phyloP scores from a whole-genome alignment of 345 rosid genomes.

The Citrus glauca region DNA sequence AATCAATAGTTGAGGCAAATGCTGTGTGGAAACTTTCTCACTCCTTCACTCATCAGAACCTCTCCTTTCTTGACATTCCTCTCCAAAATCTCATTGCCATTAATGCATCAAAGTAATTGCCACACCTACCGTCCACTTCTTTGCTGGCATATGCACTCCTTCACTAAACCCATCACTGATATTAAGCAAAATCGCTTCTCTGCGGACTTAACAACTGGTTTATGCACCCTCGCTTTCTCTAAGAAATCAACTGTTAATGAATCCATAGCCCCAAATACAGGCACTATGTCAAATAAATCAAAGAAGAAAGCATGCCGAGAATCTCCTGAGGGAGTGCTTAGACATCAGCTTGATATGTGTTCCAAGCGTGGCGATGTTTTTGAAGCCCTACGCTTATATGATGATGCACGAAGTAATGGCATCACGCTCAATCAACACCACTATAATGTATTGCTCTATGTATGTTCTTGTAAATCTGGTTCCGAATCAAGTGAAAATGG shows the following conservation, averaged over 20 bases:
- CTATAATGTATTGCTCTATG: constrained; percentile 71
- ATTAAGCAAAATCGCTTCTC: constrained; percentile 14
- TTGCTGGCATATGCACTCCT: constrained; percentile 11
- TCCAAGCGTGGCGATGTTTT: constrained; percentile 51
- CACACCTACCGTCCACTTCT: constrained; percentile 14
- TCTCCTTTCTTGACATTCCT: constrained; percentile 27
- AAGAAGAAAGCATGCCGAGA: constrained; percentile 51
- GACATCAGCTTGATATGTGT: constrained; percentile 59
- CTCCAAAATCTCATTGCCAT: constrained; percentile 30
- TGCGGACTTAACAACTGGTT: constrained; percentile 26
- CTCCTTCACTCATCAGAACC: constrained; percentile 30
- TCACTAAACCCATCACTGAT: constrained; percentile 15
- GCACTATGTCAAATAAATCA: constrained; percentile 34
- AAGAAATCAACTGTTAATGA: constrained; percentile 27
- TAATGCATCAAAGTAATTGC: constrained; percentile 6
- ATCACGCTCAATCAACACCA: constrained; percentile 50
- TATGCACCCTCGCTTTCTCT: constrained; percentile 36
- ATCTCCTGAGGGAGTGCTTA: constrained; percentile 58
- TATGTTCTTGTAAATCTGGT: constrained; percentile 43
- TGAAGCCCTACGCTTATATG: constrained; percentile 81
- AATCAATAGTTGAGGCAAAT: constrained; percentile 15
- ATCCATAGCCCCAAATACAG: constrained; percentile 17
- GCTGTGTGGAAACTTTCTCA: constrained; percentile 38
- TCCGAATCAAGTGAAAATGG: constrained; percentile 25
- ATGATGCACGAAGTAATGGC: constrained; percentile 56